Evolutionary conservation across 225 moss, liverwort and hornwort genomes (phyloP), one percentile per base, ranked within the genome.

Genomic region (Pseudisothecium myosuroides): DNA sequence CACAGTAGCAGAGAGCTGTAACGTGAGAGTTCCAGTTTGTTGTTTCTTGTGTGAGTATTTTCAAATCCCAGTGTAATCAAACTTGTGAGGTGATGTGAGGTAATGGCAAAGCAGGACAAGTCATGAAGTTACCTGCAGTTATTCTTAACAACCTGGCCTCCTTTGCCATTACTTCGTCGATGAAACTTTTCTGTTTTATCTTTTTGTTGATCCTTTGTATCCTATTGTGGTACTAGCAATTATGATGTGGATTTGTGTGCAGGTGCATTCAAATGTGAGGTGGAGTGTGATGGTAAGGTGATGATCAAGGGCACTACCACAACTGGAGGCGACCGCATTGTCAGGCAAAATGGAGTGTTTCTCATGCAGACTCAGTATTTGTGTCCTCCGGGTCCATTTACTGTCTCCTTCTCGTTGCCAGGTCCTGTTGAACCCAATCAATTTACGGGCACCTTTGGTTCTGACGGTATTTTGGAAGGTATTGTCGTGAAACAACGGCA

Each of bases 241-340:
- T 63, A 10, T 24, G 76, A 39, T 27, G 65, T 64, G 76, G 73
- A 39, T 55, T 63, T 88, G 65, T 88, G 76, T 91, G 87, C 96
- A 98, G 98, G 96, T 87, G 98, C 96, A 58, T 98, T 98, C 84
- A 97, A 97, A 86, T 98, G 98, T 87, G 98, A 98, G 84, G 98
- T 98, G 90, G 98, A 97, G 89, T 96, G 93, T 61, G 98, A 98
- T 84, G 98, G 98, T 19, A 97, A 98, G 89, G 98, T 98, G 88
- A 97, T 96, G 86, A 98, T 98, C 92, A 96, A 92, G 95, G 98
- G 98, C 72, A 96, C 97, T 4, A 97, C 98, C 62, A 98, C 97
- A 43, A 98, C 97, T 62, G 98, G 98, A 32, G 98, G 94, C 88
- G 91, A 94, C 71, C 95, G 94, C 64, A 92, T 98, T 59, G 88